Evolutionary conservation across 2,329 filamentous ascomycete genomes (phyloP), one percentile per base, ranked within the genome.

Genomic region (Sclerotinia trifoliorum): DNA sequence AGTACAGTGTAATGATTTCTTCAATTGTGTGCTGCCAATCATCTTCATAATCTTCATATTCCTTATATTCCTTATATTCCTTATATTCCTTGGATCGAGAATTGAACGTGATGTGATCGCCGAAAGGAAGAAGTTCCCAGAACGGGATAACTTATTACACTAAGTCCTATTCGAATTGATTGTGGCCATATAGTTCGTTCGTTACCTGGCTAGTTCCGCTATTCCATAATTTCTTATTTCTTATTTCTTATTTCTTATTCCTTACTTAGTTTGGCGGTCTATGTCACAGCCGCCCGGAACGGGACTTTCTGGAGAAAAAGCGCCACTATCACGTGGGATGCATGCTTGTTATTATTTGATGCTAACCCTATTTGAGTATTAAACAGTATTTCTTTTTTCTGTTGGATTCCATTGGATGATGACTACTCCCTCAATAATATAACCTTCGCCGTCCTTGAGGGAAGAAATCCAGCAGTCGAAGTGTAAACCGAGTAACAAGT

Each of bases 291-390:
- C 57, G 57, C 57, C 42, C 57, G 57, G 44, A 17, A 51, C 58
- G 58, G 44, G 46, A 49, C 26, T 35, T 35, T 35, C 32, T 17
- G 57, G 55, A 39, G 32, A 42, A 42, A 39, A 17, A 48, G 35
- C 44, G 44, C 44, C 58, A 49, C 58, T 62, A 39, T 62, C 58
- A 62, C 58, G 58, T 62, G 58, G 44, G 21, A 19, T 49, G 6
- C 13, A 62, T 39, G 21, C 15, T 24, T 39, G 13, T 39, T 24
- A 17, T 32, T 39, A 57, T 32, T 5, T 7, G 26, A 49, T 21
- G 35, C 26, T 61, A 49, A n/a, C 58, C 58, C 44, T 49, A 5
- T 24, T 61, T 19, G 11, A 32, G 44, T 19, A 61, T 8, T 5
- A 49, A 35, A 11, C 32, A 35, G 5, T 6, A 29, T 60, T 29